Evolutionary conservation across 192 early-diverging fungal genomes (phyloP).

Genomic region (Coemansia furcata): DNA sequence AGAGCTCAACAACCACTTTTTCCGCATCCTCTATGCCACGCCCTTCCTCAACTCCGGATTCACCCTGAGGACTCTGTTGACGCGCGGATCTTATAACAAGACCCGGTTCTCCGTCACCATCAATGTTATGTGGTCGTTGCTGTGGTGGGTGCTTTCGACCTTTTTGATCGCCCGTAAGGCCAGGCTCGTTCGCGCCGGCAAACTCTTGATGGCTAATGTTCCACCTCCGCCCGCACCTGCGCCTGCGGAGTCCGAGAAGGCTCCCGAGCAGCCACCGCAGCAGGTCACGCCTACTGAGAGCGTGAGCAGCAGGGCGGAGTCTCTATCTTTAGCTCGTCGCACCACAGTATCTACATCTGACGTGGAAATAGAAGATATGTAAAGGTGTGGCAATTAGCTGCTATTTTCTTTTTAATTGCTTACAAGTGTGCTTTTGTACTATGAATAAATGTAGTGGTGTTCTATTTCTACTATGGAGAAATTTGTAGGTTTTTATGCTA

Average conservation of each 20-base stretch:
- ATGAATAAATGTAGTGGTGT: background rate
- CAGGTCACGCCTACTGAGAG: background rate
- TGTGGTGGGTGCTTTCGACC: slow-evolving; percentile 44
- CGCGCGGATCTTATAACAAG: slow-evolving; percentile 37
- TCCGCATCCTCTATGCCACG: slow-evolving; percentile 42
- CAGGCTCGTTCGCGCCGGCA: slow-evolving; percentile 32
- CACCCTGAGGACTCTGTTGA: slow-evolving; percentile 35
- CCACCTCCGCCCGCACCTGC: slow-evolving; percentile 26
- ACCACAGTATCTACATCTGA: slow-evolving; percentile 15
- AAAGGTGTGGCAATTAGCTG: background rate
- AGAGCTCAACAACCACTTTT: slow-evolving; percentile 51
- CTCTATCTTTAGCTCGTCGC: background rate
- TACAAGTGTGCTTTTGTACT: background rate
- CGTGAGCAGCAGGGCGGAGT: background rate
- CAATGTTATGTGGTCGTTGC: slow-evolving; percentile 22
- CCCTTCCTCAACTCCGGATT: slow-evolving; percentile 38
- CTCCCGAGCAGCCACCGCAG: background rate
- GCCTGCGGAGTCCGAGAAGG: slow-evolving; percentile 2
- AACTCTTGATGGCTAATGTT: slow-evolving; percentile 39
- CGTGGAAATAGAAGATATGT: slow-evolving; percentile 41
- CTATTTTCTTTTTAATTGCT: background rate
- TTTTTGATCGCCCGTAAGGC: slow-evolving; percentile 52
- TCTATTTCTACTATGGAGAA: no score
- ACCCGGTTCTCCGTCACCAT: slow-evolving; percentile 25
- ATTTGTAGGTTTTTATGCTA: no score